phyloP scores from a whole-genome alignment of 371 early-diverging fungal genomes.

The Rhizopus microsporus region DNA sequence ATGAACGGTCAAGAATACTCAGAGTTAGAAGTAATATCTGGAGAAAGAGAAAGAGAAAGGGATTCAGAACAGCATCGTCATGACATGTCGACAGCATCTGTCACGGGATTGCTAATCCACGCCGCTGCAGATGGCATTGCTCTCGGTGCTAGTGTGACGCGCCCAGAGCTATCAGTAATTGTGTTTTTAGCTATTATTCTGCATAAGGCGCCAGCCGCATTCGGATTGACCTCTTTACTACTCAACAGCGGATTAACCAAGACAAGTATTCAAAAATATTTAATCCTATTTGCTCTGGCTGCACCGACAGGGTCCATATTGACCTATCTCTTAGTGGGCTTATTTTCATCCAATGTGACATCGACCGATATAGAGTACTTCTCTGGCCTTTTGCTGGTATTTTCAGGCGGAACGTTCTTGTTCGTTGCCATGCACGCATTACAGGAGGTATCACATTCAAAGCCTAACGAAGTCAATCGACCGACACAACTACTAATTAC shows the following conservation, averaged over 20 bases:
- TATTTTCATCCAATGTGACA: constrained; percentile 29
- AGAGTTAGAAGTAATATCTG: constrained; percentile 14
- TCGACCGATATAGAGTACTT: constrained; percentile 62
- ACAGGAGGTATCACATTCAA: constrained; percentile 24
- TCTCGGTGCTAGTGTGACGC: constrained; percentile 75
- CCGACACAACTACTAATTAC: constrained; percentile 13
- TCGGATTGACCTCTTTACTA: constrained; percentile 86
- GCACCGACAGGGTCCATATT: constrained; percentile 84
- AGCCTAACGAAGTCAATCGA: too few species aligned
- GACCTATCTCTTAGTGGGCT: constrained; percentile 64
- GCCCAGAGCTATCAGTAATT: constrained; percentile 76
- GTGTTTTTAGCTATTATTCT: constrained; percentile 96
- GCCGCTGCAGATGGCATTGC: constrained; percentile 96
- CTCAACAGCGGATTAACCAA: constrained; percentile 72
- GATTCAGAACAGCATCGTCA: not conserved
- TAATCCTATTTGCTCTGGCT: constrained; percentile 80
- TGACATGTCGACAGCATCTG: constrained; percentile 38
- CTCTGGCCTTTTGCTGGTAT: constrained; percentile 83
- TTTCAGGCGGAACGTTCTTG: constrained; percentile 89
- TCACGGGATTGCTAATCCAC: constrained; percentile 90
- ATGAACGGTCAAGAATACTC: constrained; percentile 44
- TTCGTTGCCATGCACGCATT: constrained; percentile 83
- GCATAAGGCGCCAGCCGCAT: constrained; percentile 95
- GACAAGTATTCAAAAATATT: constrained; percentile 69
- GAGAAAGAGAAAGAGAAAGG: not conserved